Conservation (phyloP, 805 yeast species). For the Spathaspora gorwiae region DNA sequence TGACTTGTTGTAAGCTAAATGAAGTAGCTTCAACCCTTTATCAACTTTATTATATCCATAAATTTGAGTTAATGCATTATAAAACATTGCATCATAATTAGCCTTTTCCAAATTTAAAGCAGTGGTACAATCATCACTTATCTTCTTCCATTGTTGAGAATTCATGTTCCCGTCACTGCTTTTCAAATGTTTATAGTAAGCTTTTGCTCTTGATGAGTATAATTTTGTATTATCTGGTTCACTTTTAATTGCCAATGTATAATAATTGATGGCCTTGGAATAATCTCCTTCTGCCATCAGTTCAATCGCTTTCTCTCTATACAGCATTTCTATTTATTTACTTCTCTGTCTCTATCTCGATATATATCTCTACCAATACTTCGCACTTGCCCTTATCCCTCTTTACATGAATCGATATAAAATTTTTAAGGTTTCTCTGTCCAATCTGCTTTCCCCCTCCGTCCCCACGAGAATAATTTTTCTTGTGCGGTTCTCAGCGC, state of each 20-base stretch:
- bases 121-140: constrained; percentile 9
- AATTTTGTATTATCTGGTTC: constrained; percentile 6
- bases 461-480: too few relatives aligned
- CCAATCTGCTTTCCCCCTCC: too few relatives aligned
- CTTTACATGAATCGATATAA: too few relatives aligned
- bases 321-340: background rate
- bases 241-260: constrained; percentile 12
- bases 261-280: constrained; percentile 14
- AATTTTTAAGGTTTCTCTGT: too few relatives aligned
- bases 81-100: constrained; percentile 14
- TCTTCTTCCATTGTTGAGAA: constrained; percentile 10
- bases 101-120: constrained; percentile 12
- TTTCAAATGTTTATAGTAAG: constrained; percentile 6
- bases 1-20: constrained; percentile 11
- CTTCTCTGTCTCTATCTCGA: too few relatives aligned
- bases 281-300: constrained; percentile 8
- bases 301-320: constrained; percentile 5
- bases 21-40: constrained; percentile 8
- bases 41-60: constrained; percentile 5
- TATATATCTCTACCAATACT: too few relatives aligned
- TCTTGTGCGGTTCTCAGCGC: too few relatives aligned
- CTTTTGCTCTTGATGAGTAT: constrained; percentile 12
- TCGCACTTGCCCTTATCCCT: too few relatives aligned
- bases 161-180: background rate
- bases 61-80: constrained; percentile 8